Percentiles rank a stretch among this genome's conserved stretches.
These are phyloP conservation scores for Pestalotiopsis sp. DNA, from an alignment of 2,329 filamentous ascomycete species.

Conservation along the genomic window DNA sequence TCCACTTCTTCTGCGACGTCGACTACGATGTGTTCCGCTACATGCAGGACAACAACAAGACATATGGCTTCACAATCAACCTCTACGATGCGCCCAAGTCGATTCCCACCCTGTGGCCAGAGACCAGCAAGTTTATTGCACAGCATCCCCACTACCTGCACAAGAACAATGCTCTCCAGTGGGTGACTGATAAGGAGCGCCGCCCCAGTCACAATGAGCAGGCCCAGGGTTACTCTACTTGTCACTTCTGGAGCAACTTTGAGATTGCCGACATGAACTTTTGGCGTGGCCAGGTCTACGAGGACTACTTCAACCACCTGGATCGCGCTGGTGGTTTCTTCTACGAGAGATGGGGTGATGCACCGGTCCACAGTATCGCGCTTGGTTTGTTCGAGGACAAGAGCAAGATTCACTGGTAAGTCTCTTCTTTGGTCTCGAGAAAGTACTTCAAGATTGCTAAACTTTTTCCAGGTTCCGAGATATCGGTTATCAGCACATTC, in stretches of 20 bases:
- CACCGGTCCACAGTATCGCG: constrained; percentile 93
- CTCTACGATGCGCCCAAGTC: constrained; percentile 90
- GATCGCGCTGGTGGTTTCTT: constrained; percentile 96
- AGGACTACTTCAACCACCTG: constrained; percentile 95
- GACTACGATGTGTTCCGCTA: constrained; percentile 98
- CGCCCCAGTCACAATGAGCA: constrained; percentile 79
- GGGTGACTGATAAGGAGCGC: constrained; percentile 78
- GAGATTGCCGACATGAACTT: constrained; percentile 94
- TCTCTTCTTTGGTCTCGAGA: constrained; percentile 16
- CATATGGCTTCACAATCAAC: constrained; percentile 98
- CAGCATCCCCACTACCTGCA: constrained; percentile 82
- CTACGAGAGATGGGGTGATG: constrained; percentile 98
- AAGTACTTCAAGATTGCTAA: not conserved
- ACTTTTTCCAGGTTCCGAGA: constrained; percentile 83
- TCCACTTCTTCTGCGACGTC: constrained; percentile 98
- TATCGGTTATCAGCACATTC: constrained; percentile 97
- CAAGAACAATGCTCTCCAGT: constrained; percentile 82
- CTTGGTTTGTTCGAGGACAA: constrained; percentile 90
- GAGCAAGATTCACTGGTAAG: constrained; percentile 89
- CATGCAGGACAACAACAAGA: constrained; percentile 98
- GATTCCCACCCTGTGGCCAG: constrained; percentile 90
- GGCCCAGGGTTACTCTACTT: constrained; percentile 94
- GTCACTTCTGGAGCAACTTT: constrained; percentile 99
- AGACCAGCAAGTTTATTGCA: constrained; percentile 87
- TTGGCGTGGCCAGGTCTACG: constrained; percentile 87